Conservation (phyloP, 2,329 filamentous ascomycete genomes). For the Stagonosporopsis cucurbitacearum region DNA sequence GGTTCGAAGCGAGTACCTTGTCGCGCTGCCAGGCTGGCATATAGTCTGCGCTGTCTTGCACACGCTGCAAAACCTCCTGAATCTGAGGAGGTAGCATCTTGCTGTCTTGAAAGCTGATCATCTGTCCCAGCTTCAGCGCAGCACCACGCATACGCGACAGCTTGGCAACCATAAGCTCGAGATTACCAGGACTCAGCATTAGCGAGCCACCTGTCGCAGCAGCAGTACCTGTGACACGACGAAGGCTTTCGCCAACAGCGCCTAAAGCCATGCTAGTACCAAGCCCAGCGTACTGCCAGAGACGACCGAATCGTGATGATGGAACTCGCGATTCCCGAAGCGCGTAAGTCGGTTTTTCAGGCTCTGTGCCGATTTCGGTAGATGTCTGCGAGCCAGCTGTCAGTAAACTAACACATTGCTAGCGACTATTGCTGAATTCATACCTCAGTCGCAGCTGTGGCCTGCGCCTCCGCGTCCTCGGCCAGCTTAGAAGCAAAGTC, state of each 20-base stretch:
- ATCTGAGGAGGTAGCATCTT: conserved; percentile 91
- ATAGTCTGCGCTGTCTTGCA: conserved; percentile 96
- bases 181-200: conserved; percentile 86
- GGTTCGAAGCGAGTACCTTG: conserved; percentile 76
- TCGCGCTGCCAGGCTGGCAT: conserved; percentile 96
- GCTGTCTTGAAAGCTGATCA: conserved; percentile 97
- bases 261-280: conserved; percentile 96
- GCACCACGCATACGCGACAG: conserved; percentile 96
- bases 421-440: neutral
- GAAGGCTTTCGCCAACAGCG: conserved; percentile 83
- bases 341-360: conserved; percentile 61
- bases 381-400: conserved; percentile 50
- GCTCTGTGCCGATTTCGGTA: conserved; percentile 31
- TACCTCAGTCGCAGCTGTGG: conserved; percentile 35
- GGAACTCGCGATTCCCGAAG: conserved; percentile 91
- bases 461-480: conserved; percentile 43
- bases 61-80: conserved; percentile 87
- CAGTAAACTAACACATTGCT: conserved; percentile 53
- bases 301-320: conserved; percentile 80
- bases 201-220: conserved; percentile 69
- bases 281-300: conserved; percentile 95
- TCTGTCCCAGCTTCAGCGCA: conserved; percentile 95
- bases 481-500: conserved; percentile 57
- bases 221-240: conserved; percentile 75
- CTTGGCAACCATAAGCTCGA: conserved; percentile 91